phyloP scores from a whole-genome alignment of 73 alveolate genomes.

The Durusdinium trenchii region DNA sequence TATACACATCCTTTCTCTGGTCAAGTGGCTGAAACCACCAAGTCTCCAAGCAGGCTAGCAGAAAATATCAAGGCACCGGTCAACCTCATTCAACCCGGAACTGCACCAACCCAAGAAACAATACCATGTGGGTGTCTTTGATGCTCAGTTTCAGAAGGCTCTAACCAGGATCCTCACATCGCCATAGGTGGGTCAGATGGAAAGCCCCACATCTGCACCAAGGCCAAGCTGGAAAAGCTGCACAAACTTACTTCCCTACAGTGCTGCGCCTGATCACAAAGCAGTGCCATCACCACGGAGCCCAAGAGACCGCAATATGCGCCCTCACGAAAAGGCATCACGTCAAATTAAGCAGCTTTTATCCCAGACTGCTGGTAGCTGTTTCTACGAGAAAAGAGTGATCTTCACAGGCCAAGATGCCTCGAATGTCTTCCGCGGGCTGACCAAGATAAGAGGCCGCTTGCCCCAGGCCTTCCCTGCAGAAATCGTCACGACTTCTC shows the following conservation, averaged over 20 bases:
- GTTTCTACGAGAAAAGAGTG: no score
- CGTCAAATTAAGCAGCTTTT: no score
- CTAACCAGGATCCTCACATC: not conserved
- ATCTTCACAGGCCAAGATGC: no score
- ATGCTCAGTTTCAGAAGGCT: no score
- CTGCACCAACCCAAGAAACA: not conserved
- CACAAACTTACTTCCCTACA: not conserved
- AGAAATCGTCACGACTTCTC: no score
- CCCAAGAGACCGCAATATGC: conserved; percentile 75
- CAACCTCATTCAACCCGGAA: not conserved
- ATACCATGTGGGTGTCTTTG: not conserved
- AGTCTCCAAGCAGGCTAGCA: conserved; percentile 72
- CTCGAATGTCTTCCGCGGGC: conserved; percentile 85
- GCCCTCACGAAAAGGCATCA: conserved; percentile 15
- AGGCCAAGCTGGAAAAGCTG: not conserved
- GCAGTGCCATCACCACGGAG: conserved; percentile 85
- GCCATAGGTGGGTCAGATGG: conserved; percentile 64
- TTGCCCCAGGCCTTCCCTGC: conserved; percentile 90
- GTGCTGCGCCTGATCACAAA: conserved; percentile 57
- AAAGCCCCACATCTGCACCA: conserved; percentile 77
- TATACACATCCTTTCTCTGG: not conserved
- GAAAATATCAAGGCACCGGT: conserved; percentile 68
- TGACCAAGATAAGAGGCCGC: conserved; percentile 87
- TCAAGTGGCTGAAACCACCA: conserved; percentile 58
- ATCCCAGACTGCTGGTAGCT: no score